Conservation (phyloP, 164 flowering plant genomes). For the Warburgia ugandensis region DNA sequence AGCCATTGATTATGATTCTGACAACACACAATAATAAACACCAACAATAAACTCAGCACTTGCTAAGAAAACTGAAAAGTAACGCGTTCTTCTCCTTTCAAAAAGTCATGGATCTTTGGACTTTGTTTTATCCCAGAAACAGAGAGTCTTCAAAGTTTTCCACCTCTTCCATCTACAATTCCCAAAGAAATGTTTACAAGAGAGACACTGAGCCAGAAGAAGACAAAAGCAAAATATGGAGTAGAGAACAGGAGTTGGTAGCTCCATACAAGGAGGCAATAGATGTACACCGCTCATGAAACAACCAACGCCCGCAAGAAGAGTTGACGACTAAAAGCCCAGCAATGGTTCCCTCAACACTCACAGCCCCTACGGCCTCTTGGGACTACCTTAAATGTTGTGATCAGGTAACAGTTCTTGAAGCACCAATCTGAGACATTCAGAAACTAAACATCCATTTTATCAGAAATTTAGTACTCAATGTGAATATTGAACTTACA, state of each 20-base stretch:
- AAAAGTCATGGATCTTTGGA: no score
- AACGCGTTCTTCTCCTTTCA: no score
- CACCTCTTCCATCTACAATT: no score
- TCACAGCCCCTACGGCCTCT: slow-evolving; percentile 97
- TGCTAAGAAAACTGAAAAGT: no score
- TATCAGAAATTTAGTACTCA: slow-evolving; percentile 6
- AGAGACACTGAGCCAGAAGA: no score
- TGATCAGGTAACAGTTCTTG: slow-evolving; percentile 69
- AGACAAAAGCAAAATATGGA: background rate
- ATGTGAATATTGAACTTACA: no score
- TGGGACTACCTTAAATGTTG: slow-evolving; percentile 83
- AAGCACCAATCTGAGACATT: slow-evolving; percentile 14
- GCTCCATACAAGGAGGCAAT: background rate
- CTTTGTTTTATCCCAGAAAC: no score
- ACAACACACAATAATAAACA: no score
- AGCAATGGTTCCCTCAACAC: slow-evolving; percentile 90
- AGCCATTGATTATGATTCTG: no score
- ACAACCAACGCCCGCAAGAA: slow-evolving; percentile 68
- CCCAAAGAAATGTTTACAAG: no score
- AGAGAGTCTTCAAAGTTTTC: no score
- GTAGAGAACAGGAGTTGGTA: background rate
- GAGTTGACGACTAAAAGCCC: slow-evolving; percentile 69
- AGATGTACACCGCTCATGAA: slow-evolving; percentile 53
- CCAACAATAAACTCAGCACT: no score
- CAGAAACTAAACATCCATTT: slow-evolving; percentile 6